Evolutionary conservation across 1,284 basidiomycete genomes (phyloP), one percentile per base, ranked within the genome.

Genomic region (Sporisorium iseilematis-ciliati): DNA sequence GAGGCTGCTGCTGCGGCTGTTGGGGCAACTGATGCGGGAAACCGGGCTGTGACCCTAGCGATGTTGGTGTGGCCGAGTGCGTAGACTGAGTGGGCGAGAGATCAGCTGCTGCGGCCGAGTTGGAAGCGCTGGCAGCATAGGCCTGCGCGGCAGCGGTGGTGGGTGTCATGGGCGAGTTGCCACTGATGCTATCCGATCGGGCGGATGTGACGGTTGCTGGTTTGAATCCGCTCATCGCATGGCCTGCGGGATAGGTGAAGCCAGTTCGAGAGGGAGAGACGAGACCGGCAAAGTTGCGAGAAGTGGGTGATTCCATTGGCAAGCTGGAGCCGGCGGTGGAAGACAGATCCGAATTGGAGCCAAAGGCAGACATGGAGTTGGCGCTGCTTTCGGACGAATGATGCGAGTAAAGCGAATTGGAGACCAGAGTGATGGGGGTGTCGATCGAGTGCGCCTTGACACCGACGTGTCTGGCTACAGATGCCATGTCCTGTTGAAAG

Each of bases 401-500:
- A 12, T 75, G 61, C 11, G 65, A 61, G n/a, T 69, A 65, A 26
- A 64, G 49, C 49, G 73, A 71, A 42, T 71, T 66, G 60, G 73
- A 65, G 11, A 75, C 73, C 14, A 75, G 60, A 0, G 67, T 71
- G 67, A 75, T 75, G 57, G 73, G 68, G 0, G 65, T 58, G 7
- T 76, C 74, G 42, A 63, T 68, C 18, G 69, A 70, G 40, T 65
- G 69, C n/a, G 69, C 74, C 48, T 78, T 67, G 52, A 78, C 64
- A 18, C 78, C 78, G n/a, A 76, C 59, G 21, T 73, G 62, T 21
- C 67, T 50, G 1, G 77, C 75, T 3, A 82, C 62, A 40, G 66
- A 64, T 23, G 65, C 70, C 62, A 84, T 66, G 38, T 83, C 79
- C 35, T 79, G 75, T 42, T 78, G 78, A 25, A 84, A 69, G 51